Evolutionary conservation across 345 rosid genomes (phyloP).

Genomic region (Populus tremula): DNA sequence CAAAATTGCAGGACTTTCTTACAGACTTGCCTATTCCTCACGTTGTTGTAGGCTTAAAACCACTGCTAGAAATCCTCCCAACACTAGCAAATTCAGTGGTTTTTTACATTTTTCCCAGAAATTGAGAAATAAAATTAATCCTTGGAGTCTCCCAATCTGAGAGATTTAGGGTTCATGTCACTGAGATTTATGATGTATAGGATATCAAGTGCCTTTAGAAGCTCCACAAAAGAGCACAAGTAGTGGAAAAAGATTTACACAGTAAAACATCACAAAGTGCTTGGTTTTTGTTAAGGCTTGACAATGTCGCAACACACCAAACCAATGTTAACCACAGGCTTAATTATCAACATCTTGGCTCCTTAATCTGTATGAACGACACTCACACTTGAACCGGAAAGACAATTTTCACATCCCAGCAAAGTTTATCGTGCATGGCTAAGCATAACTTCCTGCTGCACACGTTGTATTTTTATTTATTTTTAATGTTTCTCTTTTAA

Average conservation of each 20-base stretch:
- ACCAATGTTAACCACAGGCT: not conserved
- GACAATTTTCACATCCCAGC: not conserved
- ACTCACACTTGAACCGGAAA: not conserved
- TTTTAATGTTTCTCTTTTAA: not conserved
- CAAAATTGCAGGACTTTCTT: not conserved
- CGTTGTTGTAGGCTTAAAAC: not conserved
- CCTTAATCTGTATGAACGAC: not conserved
- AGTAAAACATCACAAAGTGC: not conserved
- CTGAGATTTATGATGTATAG: not conserved
- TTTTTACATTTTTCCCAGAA: not conserved
- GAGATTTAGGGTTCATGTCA: not conserved
- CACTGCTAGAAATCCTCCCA: not conserved
- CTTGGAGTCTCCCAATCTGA: not conserved
- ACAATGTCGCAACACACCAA: not conserved
- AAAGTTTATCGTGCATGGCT: not conserved
- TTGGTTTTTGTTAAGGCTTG: not conserved
- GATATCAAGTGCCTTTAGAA: not conserved
- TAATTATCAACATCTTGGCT: not conserved
- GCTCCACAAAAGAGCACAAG: not conserved
- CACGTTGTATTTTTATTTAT: not conserved
- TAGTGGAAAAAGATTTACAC: too few species aligned
- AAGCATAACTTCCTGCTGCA: not conserved
- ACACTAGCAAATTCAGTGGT: not conserved
- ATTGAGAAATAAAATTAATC: not conserved
- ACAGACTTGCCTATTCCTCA: not conserved